A percentile compares a stretch with the other conserved stretches of the same genome.
Conservation (phyloP, 129 eudicot species). For the Kitagawia praeruptora region DNA sequence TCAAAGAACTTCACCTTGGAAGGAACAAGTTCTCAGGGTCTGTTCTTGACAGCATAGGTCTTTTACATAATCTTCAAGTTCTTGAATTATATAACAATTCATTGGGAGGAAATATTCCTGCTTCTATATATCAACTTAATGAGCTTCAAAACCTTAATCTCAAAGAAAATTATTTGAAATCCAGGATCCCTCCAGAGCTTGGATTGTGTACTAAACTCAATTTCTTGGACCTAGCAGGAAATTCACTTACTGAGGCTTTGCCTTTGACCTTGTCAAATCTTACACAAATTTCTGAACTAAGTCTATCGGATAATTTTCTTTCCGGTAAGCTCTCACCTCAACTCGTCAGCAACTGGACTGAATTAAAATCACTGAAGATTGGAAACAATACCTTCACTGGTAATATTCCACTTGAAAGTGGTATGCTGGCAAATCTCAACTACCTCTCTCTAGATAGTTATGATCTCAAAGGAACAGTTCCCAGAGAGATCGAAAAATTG, state of each 20-base stretch:
- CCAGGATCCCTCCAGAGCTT: conserved; percentile 23
- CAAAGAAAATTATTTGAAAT: conserved; percentile 32
- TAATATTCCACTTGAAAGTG: conserved; percentile 43
- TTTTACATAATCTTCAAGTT: conserved; percentile 33
- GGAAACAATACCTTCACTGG: neutral
- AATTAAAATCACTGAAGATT: no score
- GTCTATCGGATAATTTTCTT: no score
- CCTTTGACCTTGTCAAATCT: no score
- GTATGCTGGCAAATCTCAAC: conserved; percentile 29
- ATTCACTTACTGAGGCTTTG: no score
- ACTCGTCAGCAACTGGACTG: no score
- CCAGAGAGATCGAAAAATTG: conserved; percentile 9
- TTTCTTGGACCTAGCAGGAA: no score
- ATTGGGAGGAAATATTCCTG: conserved; percentile 47
- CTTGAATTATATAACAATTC: conserved; percentile 38
- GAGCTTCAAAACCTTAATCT: conserved; percentile 44
- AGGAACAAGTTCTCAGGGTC: conserved; percentile 40
- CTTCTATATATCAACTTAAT: conserved; percentile 53
- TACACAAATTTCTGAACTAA: no score
- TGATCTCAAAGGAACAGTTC: conserved; percentile 48
- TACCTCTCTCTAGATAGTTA: conserved; percentile 45
- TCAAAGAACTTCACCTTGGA: conserved; percentile 37
- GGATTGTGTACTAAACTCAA: no score
- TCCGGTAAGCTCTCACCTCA: no score
- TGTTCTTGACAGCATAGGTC: conserved; percentile 33